These are phyloP conservation scores for Gamsiella multidivaricata DNA, from an alignment of 192 early-diverging fungal species.

Conservation along the genomic window DNA sequence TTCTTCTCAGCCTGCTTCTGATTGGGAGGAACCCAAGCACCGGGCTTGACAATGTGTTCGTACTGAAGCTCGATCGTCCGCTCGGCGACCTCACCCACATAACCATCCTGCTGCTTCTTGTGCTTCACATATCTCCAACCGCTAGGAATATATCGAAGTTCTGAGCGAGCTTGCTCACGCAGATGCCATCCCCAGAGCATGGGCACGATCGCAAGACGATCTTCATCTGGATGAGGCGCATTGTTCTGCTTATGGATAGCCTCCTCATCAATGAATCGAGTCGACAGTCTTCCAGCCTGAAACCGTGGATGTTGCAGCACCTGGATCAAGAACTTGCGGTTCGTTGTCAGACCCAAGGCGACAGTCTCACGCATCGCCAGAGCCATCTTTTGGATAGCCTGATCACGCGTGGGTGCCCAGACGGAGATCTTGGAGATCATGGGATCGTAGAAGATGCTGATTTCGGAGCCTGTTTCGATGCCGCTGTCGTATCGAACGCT, in stretches of 20 bases:
- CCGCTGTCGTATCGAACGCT: constrained; percentile 65
- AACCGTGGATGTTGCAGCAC: constrained; percentile 63
- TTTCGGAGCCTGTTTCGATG: constrained; percentile 62
- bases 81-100: constrained; percentile 42
- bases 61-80: constrained; percentile 59
- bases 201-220: constrained; percentile 53
- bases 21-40: constrained; percentile 45
- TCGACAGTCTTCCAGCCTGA: constrained; percentile 59
- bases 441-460: constrained; percentile 70
- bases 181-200: constrained; percentile 64
- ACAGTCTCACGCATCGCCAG: constrained; percentile 58
- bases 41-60: constrained; percentile 46
- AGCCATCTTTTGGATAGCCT: constrained; percentile 60
- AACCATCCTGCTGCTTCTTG: constrained; percentile 55
- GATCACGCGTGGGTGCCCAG: constrained; percentile 65
- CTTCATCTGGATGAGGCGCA: constrained; percentile 29
- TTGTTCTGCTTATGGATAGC: constrained; percentile 46
- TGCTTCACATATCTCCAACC: constrained; percentile 65
- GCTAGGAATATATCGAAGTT: constrained; percentile 55
- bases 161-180: constrained; percentile 55
- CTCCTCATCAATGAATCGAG: constrained; percentile 58
- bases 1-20: constrained; percentile 54
- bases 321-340: constrained; percentile 65
- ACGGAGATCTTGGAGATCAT: constrained; percentile 72
- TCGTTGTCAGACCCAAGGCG: constrained; percentile 67